Evolutionary conservation across 2,329 filamentous ascomycete species (phyloP).

Genomic region (Apiospora koreana): DNA sequence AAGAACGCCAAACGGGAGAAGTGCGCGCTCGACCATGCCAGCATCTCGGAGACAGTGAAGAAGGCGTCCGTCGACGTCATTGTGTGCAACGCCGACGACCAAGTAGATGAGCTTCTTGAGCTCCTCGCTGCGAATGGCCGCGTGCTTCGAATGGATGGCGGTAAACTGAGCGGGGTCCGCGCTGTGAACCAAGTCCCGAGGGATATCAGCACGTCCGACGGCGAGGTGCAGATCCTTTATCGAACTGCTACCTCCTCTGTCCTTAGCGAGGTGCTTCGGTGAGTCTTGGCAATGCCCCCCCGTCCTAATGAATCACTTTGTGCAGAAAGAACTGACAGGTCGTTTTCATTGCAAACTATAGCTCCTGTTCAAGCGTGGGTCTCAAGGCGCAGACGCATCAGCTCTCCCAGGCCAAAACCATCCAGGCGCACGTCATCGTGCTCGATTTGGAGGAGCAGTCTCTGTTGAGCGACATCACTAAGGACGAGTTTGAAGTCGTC

Average conservation of each 20-base stretch:
- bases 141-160: background rate
- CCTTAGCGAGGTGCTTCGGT: background rate
- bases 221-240: background rate
- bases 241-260: background rate
- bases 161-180: background rate
- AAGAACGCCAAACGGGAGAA: conserved; percentile 18
- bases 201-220: background rate
- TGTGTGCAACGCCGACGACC: background rate
- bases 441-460: conserved; percentile 31
- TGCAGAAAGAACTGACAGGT: background rate
- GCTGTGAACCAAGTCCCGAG: background rate
- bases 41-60: background rate
- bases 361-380: background rate
- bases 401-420: conserved; percentile 15
- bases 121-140: background rate
- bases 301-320: background rate
- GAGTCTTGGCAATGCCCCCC: background rate
- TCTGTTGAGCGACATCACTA: conserved; percentile 26
- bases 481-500: conserved; percentile 28
- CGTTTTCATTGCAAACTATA: background rate
- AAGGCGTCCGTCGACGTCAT: background rate
- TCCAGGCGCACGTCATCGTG: conserved; percentile 27
- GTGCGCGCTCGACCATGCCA: background rate
- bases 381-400: background rate
- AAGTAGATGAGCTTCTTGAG: background rate